Base-by-base conservation (phyloP, 2,329 filamentous ascomycete species). In the Nemania serpens region DNA sequence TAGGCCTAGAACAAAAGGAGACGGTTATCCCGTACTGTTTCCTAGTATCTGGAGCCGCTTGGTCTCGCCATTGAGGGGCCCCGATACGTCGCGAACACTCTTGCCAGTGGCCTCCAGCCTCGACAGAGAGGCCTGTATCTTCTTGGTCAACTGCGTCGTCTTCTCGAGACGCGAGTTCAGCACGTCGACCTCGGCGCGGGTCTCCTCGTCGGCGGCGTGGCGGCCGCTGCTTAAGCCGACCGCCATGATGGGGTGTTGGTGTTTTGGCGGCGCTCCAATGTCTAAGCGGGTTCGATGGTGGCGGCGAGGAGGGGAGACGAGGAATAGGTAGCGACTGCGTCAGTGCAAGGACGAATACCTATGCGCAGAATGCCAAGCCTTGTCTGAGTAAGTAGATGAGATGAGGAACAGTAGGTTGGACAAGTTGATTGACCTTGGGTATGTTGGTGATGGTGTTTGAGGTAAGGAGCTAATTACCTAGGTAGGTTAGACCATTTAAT, bases 61-160 rank as follows among this genome's bases (percentile, higher is more conserved):
- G 0, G 95, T 98, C 75, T 97, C 96, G 69, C 90, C 91, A 73
- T 93, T 96, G 43, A 99, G 89, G 9, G 95, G 95, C 0, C 92
- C 92, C 58, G 96, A 93, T 11, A 96, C 93, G 72, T 97, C 91
- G 71, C 92, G 89, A 18, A 98, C 93, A 62, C 90, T 93, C 77
- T 93, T 92, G 17, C 94, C 95, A 55, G 91, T 96, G 39, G 89
- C 87, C 70, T 98, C 93, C 36, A 99, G 82, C 58, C 93, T 86
- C 39, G 87, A 85, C 68, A 97, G 83, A 53, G 91, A 96, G 29
- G 91, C 89, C 76, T 96, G 91, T 58, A 99, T 97, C 81, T 96
- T 97, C 80, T 95, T 97, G 34, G 93, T 97, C 74, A 98, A 84
- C 72, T 92, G 87, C 62, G 93, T 90, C 69, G 96, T 96, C 83